Evolutionary conservation across 2,329 filamentous ascomycete genomes (phyloP).

Genomic region (Rutstroemia sp.): DNA sequence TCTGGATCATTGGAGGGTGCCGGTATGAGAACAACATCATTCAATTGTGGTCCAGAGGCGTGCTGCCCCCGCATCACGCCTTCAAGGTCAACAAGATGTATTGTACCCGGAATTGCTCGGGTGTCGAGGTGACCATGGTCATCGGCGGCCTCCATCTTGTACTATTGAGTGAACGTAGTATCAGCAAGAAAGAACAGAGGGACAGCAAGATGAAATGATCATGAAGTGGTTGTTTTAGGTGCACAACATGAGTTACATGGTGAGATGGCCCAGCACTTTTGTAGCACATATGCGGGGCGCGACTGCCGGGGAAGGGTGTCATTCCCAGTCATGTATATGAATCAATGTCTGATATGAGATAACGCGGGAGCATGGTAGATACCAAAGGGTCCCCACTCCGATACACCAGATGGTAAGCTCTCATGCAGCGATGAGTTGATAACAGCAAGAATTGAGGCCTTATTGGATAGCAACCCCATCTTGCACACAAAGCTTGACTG

Average conservation of each 20-base stretch:
- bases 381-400: neutral
- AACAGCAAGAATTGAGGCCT: neutral
- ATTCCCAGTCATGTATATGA: too few species aligned
- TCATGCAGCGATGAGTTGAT: neutral
- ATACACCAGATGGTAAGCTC: neutral
- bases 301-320: too few species aligned
- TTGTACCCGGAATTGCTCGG: constrained; percentile 23
- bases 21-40: constrained; percentile 29
- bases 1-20: constrained; percentile 31
- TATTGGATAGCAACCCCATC: neutral
- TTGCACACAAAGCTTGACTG: neutral
- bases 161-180: neutral
- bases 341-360: neutral
- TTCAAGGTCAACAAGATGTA: constrained; percentile 28
- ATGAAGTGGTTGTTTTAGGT: too few species aligned
- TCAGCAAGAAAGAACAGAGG: too few species aligned
- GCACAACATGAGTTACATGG: too few species aligned
- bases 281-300: too few species aligned
- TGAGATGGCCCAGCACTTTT: too few species aligned
- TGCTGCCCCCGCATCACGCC: constrained; percentile 19
- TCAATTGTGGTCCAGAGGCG: constrained; percentile 17
- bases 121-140: constrained; percentile 12
- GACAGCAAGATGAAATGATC: too few species aligned
- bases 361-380: neutral
- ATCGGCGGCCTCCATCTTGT: constrained; percentile 4